Conservation (phyloP, 2,329 filamentous ascomycete species). For the Pyricularia sp. region DNA sequence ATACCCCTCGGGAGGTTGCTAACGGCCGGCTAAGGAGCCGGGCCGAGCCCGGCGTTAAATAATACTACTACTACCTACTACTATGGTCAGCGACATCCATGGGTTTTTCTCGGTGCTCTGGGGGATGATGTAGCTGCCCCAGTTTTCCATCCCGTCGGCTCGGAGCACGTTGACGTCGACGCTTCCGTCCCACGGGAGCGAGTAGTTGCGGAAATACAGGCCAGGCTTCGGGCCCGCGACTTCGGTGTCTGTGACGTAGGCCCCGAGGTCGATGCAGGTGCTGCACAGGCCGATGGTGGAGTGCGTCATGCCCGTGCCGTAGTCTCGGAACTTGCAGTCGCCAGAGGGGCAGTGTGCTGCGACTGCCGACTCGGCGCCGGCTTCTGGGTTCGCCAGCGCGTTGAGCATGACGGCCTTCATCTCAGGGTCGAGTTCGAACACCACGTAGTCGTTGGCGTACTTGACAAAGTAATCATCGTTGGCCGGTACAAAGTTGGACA, state of each 20-base stretch:
- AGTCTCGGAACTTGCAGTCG: not conserved
- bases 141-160: not conserved
- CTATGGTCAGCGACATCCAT: not conserved
- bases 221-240: not conserved
- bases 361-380: not conserved
- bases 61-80: too few relatives aligned
- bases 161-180: not conserved
- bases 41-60: too few relatives aligned
- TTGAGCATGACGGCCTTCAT: not conserved
- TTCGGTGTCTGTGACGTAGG: not conserved
- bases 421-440: not conserved
- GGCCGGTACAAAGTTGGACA: not conserved
- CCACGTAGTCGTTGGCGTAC: not conserved
- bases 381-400: not conserved
- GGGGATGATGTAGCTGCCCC: not conserved
- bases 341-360: not conserved
- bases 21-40: too few relatives aligned
- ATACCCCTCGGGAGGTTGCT: too few relatives aligned
- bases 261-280: not conserved
- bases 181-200: not conserved
- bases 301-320: constrained; percentile 1
- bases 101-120: not conserved
- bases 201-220: not conserved
- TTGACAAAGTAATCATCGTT: not conserved
- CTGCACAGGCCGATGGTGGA: constrained; percentile 1